phyloP scores from a whole-genome alignment of 176 grass and related monocot genomes.

The Bolboschoenus planiculmis region DNA sequence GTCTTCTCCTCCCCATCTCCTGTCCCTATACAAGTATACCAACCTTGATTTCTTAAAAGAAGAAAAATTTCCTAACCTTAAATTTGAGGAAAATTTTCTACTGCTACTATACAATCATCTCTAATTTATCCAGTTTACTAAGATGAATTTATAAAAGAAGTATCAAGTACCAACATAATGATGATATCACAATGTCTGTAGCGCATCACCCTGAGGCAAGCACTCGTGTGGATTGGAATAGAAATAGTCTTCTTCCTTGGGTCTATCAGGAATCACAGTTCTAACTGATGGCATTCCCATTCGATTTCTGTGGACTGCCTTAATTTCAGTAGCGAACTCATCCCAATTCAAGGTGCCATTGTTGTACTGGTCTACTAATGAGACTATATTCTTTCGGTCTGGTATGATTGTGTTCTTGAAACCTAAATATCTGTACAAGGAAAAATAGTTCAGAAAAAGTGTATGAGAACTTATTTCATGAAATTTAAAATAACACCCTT shows the following conservation, averaged over 20 bases:
- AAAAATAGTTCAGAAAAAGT: not conserved
- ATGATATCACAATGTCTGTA: slow-evolving; percentile 30
- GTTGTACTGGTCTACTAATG: slow-evolving; percentile 56
- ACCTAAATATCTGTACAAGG: slow-evolving; percentile 58
- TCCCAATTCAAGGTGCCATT: slow-evolving; percentile 75
- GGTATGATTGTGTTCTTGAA: slow-evolving; percentile 81
- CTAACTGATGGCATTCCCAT: slow-evolving; percentile 69
- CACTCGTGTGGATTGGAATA: slow-evolving; percentile 95
- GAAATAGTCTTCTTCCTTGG: slow-evolving; percentile 97
- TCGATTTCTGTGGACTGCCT: slow-evolving; percentile 54
- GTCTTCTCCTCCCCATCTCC: not conserved
- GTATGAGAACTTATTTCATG: not conserved
- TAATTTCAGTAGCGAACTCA: slow-evolving; percentile 68
- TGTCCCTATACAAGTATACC: slow-evolving; percentile 17
- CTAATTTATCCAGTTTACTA: not conserved
- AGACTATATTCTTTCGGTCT: slow-evolving; percentile 72
- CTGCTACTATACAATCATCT: not conserved
- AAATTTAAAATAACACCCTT: not conserved
- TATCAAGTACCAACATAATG: not conserved
- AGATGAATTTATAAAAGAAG: not conserved
- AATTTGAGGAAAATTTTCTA: not conserved
- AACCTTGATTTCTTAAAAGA: not conserved
- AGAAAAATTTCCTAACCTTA: not conserved
- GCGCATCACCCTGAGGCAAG: slow-evolving; percentile 34
- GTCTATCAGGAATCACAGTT: slow-evolving; percentile 60